phyloP scores from a whole-genome alignment of 768 basidiomycete genomes.

The Amanita exitialis region DNA sequence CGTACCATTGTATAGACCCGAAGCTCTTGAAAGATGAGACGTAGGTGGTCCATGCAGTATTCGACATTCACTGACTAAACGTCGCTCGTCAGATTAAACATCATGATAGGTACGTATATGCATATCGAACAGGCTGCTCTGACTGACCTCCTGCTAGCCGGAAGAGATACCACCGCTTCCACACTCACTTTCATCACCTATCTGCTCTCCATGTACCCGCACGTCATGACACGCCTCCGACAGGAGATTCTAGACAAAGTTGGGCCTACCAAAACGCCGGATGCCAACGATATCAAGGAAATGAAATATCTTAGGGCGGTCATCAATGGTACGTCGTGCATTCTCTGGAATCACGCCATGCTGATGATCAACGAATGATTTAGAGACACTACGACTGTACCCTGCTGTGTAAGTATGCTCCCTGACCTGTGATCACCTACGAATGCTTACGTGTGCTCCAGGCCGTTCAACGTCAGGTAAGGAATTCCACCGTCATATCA shows the following conservation, averaged over 20 bases:
- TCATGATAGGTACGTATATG: slow-evolving; percentile 27
- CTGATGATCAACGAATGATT: neutral
- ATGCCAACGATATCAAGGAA: slow-evolving; percentile 44
- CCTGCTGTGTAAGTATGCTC: slow-evolving; percentile 36
- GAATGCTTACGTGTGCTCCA: slow-evolving; percentile 7
- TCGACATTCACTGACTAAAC: neutral
- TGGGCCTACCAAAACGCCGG: slow-evolving; percentile 37
- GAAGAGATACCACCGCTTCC: slow-evolving; percentile 35
- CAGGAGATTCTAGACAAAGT: slow-evolving; percentile 46
- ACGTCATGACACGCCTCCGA: slow-evolving; percentile 35
- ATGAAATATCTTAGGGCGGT: slow-evolving; percentile 60
- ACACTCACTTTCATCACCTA: slow-evolving; percentile 33
- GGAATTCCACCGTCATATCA: neutral
- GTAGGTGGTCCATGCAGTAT: slow-evolving; percentile 13
- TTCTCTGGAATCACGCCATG: neutral
- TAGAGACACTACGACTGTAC: slow-evolving; percentile 46
- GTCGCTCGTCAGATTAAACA: slow-evolving; percentile 23
- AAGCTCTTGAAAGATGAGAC: slow-evolving; percentile 38
- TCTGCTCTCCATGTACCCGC: slow-evolving; percentile 41
- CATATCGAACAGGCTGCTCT: neutral
- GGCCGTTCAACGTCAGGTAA: slow-evolving; percentile 41
- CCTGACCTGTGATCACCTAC: neutral
- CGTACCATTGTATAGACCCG: slow-evolving; percentile 19
- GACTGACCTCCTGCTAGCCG: slow-evolving; percentile 17
- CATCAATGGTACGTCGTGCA: slow-evolving; percentile 38